phyloP scores from a whole-genome alignment of 225 moss, liverwort and hornwort species.

The Thuidium tamariscinum region DNA sequence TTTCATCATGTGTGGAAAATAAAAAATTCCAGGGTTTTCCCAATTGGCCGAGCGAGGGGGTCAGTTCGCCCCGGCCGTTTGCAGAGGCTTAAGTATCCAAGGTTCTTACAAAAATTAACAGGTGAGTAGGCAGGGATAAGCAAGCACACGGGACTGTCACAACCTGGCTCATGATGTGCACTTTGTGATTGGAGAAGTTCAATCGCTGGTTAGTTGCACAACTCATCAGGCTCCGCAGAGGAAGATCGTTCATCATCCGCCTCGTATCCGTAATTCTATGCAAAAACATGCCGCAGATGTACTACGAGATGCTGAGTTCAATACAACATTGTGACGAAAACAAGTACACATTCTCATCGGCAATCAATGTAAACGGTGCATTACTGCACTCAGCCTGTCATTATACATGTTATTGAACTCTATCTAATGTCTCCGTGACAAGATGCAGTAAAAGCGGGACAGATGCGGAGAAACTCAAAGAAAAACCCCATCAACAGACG shows the following conservation, averaged over 20 bases:
- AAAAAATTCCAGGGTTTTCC: too few relatives aligned
- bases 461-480: slow-evolving; percentile 3
- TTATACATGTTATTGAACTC: neutral
- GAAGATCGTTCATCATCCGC: neutral
- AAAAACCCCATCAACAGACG: neutral
- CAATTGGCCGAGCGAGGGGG: too few relatives aligned
- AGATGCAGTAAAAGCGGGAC: slow-evolving; percentile 1
- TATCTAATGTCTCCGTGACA: neutral
- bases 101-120: neutral
- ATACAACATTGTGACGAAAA: neutral
- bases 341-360: neutral
- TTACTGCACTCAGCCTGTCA: neutral
- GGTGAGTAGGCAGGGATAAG: neutral
- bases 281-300: neutral
- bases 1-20: too few relatives aligned
- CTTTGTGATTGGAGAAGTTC: neutral
- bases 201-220: neutral
- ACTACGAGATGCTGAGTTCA: neutral
- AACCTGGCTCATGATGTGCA: neutral
- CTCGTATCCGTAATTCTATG: neutral
- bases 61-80: too few relatives aligned
- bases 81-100: neutral
- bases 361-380: neutral
- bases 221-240: neutral
- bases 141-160: neutral